Evolutionary conservation across 257 asterid species (phyloP).

Genomic region (Lycium barbarum): DNA sequence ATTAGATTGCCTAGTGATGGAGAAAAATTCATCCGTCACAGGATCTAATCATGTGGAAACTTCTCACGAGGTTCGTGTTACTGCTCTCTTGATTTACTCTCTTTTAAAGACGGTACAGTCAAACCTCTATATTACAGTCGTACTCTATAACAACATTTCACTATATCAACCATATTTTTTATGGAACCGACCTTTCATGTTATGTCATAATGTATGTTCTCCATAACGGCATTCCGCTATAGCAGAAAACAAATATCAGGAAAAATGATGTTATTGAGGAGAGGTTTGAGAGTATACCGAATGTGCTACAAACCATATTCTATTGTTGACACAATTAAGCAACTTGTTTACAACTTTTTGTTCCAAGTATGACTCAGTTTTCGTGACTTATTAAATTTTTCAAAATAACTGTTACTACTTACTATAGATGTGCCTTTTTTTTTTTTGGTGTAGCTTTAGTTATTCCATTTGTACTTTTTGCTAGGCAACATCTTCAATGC

Average conservation of each 20-base stretch:
- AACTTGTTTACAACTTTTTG: neutral
- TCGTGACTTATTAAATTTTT: neutral
- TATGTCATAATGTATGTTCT: no score
- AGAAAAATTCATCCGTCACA: constrained; percentile 53
- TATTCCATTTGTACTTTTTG: constrained; percentile 20
- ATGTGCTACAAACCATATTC: constrained; percentile 30
- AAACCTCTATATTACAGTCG: no score
- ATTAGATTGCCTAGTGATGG: constrained; percentile 42
- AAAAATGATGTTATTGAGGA: no score
- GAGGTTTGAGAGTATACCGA: neutral
- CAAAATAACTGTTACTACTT: neutral
- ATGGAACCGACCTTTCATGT: no score
- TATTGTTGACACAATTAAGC: neutral
- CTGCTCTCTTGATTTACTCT: neutral
- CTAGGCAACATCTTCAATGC: constrained; percentile 62
- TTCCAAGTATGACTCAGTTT: neutral
- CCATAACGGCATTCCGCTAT: no score
- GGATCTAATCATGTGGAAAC: constrained; percentile 61
- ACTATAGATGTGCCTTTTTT: constrained; percentile 46
- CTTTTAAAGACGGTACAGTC: neutral
- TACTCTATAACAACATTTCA: no score
- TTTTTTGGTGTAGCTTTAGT: neutral
- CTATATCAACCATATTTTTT: no score
- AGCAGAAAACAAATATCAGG: no score
- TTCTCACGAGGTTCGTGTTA: constrained; percentile 49